These are phyloP conservation scores for Castanopsis chinensis DNA, from an alignment of 306 rosid species.

Conservation along the genomic window DNA sequence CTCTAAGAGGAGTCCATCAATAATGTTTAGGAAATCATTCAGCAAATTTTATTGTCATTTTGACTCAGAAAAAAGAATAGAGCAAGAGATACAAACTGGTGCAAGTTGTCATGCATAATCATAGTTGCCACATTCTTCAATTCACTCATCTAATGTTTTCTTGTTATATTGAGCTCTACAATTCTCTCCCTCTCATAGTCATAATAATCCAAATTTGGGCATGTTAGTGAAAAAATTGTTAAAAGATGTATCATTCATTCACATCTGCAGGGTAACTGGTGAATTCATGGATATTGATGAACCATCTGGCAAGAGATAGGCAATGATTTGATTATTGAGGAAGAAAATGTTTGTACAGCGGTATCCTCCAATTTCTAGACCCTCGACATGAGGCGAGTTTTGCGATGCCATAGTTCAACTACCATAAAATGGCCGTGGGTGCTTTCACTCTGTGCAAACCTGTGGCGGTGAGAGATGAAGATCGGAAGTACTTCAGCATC, in stretches of 20 bases:
- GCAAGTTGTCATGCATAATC: not conserved
- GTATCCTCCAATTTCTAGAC: not conserved
- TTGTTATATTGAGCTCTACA: not conserved
- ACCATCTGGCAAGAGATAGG: not conserved
- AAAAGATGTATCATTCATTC: not conserved
- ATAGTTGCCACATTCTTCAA: not conserved
- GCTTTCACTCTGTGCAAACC: not conserved
- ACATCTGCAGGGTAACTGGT: constrained; percentile 69
- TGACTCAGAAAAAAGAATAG: not conserved
- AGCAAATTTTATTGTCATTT: not conserved
- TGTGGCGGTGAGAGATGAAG: not conserved
- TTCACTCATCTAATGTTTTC: not conserved
- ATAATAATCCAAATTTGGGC: not conserved
- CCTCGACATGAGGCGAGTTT: not conserved
- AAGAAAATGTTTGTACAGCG: constrained; percentile 6
- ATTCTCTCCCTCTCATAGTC: not conserved
- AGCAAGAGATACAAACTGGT: not conserved
- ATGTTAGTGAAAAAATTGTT: not conserved
- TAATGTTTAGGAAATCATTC: not conserved
- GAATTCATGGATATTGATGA: constrained; percentile 37
- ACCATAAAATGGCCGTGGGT: no score
- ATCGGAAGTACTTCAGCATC: not conserved
- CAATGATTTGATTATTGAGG: not conserved
- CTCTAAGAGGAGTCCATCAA: not conserved
- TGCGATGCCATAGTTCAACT: no score